A percentile compares a stretch with the other conserved stretches of the same genome.
These are phyloP conservation scores for Trichoderma virens DNA, from an alignment of 495 filamentous ascomycete genomes.

Conservation along the genomic window DNA sequence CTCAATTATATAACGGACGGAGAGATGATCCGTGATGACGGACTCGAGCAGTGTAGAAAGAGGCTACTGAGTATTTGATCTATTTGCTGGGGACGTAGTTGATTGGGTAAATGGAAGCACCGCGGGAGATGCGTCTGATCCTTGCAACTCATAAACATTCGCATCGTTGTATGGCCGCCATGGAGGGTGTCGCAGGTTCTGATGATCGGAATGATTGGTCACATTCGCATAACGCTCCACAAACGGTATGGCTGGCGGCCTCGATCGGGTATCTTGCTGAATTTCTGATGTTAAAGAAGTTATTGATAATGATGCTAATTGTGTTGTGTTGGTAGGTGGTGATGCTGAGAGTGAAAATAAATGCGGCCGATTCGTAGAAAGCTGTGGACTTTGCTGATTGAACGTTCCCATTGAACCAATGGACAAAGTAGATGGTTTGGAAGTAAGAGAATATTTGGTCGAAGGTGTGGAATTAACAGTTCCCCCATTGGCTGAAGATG, in stretches of 20 bases:
- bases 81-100: too few relatives aligned
- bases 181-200: background rate
- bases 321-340: background rate
- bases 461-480: too few relatives aligned
- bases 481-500: too few relatives aligned
- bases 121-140: background rate
- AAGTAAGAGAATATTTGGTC: too few relatives aligned
- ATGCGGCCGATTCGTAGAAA: background rate
- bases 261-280: background rate
- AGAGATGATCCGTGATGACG: too few relatives aligned
- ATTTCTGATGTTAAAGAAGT: background rate
- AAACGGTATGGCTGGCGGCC: background rate
- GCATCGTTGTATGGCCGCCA: background rate
- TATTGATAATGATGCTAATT: background rate
- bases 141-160: background rate
- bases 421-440: too few relatives aligned
- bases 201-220: background rate
- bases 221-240: background rate
- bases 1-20: too few relatives aligned
- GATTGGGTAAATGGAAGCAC: too few relatives aligned
- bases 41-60: too few relatives aligned
- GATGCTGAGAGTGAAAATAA: background rate
- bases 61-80: too few relatives aligned
- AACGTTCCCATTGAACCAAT: too few relatives aligned
- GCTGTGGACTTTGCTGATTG: background rate